These are phyloP conservation scores for Sporothrix sp. DNA, from an alignment of 2,329 filamentous ascomycete species.

Conservation along the genomic window DNA sequence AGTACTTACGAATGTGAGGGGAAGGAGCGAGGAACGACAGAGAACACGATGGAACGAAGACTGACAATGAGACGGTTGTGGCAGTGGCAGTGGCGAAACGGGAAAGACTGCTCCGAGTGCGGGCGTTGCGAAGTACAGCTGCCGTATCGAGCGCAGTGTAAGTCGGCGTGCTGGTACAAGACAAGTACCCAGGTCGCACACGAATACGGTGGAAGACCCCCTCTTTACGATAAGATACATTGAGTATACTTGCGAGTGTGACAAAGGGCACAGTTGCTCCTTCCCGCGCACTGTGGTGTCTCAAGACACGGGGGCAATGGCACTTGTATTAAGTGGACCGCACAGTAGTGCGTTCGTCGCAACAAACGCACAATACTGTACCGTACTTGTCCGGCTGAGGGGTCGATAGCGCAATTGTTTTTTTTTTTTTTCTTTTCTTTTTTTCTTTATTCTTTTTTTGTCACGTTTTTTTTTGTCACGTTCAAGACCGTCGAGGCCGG, in stretches of 20 bases:
- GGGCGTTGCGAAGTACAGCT: no score
- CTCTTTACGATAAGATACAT: no score
- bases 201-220: no score
- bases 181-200: background rate
- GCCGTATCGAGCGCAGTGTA: background rate
- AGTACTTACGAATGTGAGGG: background rate
- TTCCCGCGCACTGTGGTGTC: constrained; percentile 1
- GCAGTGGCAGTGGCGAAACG: constrained; percentile 8
- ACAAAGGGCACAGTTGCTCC: background rate
- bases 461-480: no score
- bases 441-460: background rate
- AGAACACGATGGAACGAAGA: constrained; percentile 7
- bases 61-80: background rate
- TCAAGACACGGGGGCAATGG: no score
- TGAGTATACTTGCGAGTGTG: no score
- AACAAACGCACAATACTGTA: background rate
- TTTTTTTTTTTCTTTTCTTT: background rate
- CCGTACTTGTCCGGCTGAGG: no score
- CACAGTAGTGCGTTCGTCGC: constrained; percentile 1
- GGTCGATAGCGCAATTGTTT: background rate
- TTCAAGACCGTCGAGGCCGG: no score
- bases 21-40: constrained; percentile 1
- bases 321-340: no score
- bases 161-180: constrained; percentile 3
- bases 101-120: no score